Base-by-base conservation (phyloP, 1,139 yeast genomes). In the Taiozyma sp. region DNA sequence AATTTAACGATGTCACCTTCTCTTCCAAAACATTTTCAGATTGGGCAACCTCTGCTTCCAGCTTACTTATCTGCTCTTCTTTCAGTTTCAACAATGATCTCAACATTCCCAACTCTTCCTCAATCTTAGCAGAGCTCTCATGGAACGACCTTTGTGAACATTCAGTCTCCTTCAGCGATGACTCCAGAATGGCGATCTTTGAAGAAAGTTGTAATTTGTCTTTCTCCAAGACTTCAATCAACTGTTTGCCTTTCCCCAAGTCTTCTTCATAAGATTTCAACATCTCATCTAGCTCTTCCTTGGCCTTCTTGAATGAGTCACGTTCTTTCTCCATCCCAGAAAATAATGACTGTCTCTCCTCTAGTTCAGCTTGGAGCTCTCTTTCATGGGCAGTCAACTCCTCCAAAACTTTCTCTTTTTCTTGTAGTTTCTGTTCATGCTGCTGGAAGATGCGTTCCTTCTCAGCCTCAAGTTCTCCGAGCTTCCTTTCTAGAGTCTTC, bases 401-500 rank as follows among this genome's bases (percentile, higher is more conserved):
- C 41, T 70, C 67, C 30, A 80, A 58, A 48, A 73, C 66, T 32
- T 63, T 65, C 23, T 79, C 81, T 55, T 79, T 80, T 45, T 70
- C 74, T 8, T 69, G 58, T n/a, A 79, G 70, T 4, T 70, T 63
- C 39, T 67, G 61, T 2, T 63, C 54, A 45, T 71, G 69, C 44
- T 66, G 63, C 9, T 67, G 64, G 16, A 57, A 54, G 14, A 71
- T 52, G 14, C 59, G 58, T 4, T 51, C 52, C 49, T 69, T 70
- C 47, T 74, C 72, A 7, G 58, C 57, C 46, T 75, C 73, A 23
- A 72, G 57, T 4, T 63, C 64, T 7, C 56, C 50, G 0, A 77
- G 46, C 50, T 71, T 65, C 8, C 58, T 53, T 55, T 82, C 89
- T 39, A 88, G 71, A 45, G 72, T 72, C 52, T 76, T 78, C 50